Base-by-base conservation (phyloP, 306 rosid species). In the Vicia faba region DNA sequence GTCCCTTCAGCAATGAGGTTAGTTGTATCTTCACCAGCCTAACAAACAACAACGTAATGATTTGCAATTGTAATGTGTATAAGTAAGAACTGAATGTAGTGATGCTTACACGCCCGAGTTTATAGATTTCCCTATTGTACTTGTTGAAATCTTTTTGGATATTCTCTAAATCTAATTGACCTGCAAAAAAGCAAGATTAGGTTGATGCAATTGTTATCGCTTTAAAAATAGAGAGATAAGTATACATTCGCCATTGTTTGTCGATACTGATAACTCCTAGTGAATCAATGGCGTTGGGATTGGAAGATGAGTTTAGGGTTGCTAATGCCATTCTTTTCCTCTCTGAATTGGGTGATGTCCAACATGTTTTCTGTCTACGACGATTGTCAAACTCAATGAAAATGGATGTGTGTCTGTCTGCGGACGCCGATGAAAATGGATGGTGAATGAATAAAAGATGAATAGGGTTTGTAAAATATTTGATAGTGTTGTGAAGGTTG, bases 71-170 rank as follows among this genome's bases (percentile, higher is more conserved):
- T 6, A 49, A 49, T 2, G 1, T 2, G 11, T 1, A 45, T 10
- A 40, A 40, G 14, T 4, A 13, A 2, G 14, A 40, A 3, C 2
- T 40, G 33, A 49, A 50, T 11, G 0, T 7, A 31, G 26, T 50
- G 60, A 54, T 2, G 72, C 82, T 74, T 6, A 84, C 96, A 15
- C 80, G 82, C 79, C 69, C 83, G 36, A 85, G 90, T 62, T 82
- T 70, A 46, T 87, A 82, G 78, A 92, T 82, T 75, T 77, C 84
- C 87, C 81, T 89, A 53, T 78, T 87, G 83, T 84, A 84, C 86
- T 70, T 92, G 83, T 92, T 89, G 74, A 89, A 72, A 49, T 92
- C 90, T 41, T 84, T 89, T 66, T 85, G 85, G 53, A 89, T 85
- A 70, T 19, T 78, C 82, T 92, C 95, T 3, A 85, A 73, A 76